Evolutionary conservation across 202 grass and related monocot genomes (phyloP), one percentile per base, ranked within the genome.

Genomic region (Brachypodium distachyon): DNA sequence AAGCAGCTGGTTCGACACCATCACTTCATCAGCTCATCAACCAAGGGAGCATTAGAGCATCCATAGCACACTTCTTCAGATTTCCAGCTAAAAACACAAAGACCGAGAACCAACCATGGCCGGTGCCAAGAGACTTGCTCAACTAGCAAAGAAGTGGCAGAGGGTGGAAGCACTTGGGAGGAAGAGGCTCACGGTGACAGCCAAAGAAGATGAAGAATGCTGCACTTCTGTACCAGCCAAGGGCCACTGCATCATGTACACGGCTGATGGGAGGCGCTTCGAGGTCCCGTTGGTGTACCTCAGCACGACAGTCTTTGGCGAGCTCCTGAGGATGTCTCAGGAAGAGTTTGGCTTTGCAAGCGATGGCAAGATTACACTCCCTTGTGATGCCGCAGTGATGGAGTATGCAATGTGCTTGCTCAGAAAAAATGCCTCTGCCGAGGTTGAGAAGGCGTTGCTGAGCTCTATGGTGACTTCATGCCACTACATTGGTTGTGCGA

Each of bases 321-420:
- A 87, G 40, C 73, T 93, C 63, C 65, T 93, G 31, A 63, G 2
- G 51, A 79, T 79, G 58, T 85, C 68, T 1, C 40, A 66, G 26
- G 90, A 93, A 26, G 82, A 84, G 67, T 94, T 94, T 61, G 85
- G 85, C 29, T 86, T 85, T 42, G 34, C 52, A 2, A 71, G 28
- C 14, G 47, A 86, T 23, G 72, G 79, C 1, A 55, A 54, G 7
- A 90, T 88, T 55, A 83, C 31, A n/a, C 33, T 87, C 12, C 78
- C 87, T 5, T 86, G 78, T 36, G 87, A 90, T 62, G 80, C 79
- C 0, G n/a, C n/a, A 9, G 53, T 67, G 4, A 72, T 86, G 84
- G 91, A 54, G 80, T 82, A 87, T 42, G 81, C 29, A 31, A 68
- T 87, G 81, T 66, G 67, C 66, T 68, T 68, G 41, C 65, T 68